Evolutionary conservation across 2,329 filamentous ascomycete species (phyloP).

Genomic region (Tolypocladium guangdongense): DNA sequence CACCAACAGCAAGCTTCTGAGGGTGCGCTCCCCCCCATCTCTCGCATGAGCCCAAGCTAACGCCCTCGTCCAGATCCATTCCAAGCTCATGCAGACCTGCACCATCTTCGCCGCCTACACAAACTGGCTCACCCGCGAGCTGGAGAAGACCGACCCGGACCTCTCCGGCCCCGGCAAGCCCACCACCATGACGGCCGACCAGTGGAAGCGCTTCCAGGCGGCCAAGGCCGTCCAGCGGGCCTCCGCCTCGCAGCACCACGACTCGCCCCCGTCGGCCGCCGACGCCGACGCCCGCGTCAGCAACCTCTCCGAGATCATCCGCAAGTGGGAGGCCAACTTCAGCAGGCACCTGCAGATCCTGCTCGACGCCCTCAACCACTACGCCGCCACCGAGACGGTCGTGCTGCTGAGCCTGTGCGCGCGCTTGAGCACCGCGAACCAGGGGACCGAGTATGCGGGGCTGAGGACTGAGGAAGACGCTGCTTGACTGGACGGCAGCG

Average conservation of each 20-base stretch:
- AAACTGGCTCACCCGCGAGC: constrained; percentile 71
- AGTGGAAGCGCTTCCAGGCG: constrained; percentile 48
- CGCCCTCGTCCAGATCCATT: constrained; percentile 61
- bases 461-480: constrained; percentile 47
- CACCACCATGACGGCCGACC: constrained; percentile 45
- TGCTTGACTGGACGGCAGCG: constrained; percentile 4
- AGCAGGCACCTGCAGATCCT: constrained; percentile 85
- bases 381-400: constrained; percentile 93
- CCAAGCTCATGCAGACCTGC: constrained; percentile 93
- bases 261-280: constrained; percentile 11
- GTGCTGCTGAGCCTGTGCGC: constrained; percentile 84
- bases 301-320: constrained; percentile 77
- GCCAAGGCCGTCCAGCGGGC: constrained; percentile 27
- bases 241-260: constrained; percentile 9
- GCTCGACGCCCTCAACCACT: constrained; percentile 90
- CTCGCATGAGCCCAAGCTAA: constrained; percentile 5
- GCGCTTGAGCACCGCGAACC: constrained; percentile 68
- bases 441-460: constrained; percentile 57
- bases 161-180: constrained; percentile 51
- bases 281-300: constrained; percentile 43
- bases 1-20: constrained; percentile 87
- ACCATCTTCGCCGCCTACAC: constrained; percentile 89
- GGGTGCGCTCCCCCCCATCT: constrained; percentile 40
- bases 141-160: constrained; percentile 75
- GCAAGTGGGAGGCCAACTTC: constrained; percentile 90